phyloP scores from a whole-genome alignment of 1,284 basidiomycete species.

The Cutaneotrichosporon spelunceum region DNA sequence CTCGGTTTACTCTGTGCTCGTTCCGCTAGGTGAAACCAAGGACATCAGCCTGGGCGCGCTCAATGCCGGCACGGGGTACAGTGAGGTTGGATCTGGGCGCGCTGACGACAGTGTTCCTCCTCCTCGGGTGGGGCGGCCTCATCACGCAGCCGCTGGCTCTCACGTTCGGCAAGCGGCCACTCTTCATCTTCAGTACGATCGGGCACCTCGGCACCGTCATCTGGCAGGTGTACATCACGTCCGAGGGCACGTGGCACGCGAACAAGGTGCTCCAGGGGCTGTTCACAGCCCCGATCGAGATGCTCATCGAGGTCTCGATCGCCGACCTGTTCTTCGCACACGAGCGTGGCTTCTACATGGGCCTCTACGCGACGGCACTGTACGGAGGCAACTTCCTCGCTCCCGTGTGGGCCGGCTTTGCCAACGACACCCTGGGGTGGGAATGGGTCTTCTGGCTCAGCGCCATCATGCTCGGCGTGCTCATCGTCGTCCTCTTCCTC shows the following conservation, averaged over 20 bases:
- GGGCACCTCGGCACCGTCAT: conserved; percentile 19
- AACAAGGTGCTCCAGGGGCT: conserved; percentile 29
- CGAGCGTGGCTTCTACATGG: conserved; percentile 30
- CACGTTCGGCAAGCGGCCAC: conserved; percentile 28
- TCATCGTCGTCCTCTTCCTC: conserved; percentile 22
- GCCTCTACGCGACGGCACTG: conserved; percentile 22
- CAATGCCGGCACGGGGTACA: conserved; percentile 29
- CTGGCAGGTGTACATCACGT: conserved; percentile 24
- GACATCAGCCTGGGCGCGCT: conserved; percentile 24
- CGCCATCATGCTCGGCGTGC: conserved; percentile 18
- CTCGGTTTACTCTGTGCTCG: conserved; percentile 28
- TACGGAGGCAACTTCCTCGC: conserved; percentile 22
- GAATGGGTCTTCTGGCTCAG: conserved; percentile 28
- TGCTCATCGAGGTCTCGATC: conserved; percentile 24
- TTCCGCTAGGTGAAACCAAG: conserved; percentile 23
- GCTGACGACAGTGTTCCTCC: conserved; percentile 23
- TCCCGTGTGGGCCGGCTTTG: conserved; percentile 24
- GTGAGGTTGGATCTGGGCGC: conserved; percentile 6
- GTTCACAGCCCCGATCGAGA: conserved; percentile 27
- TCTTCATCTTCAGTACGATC: conserved; percentile 24
- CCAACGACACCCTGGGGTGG: conserved; percentile 25
- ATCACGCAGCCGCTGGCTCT: conserved; percentile 30
- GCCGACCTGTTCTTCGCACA: conserved; percentile 26
- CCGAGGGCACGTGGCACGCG: conserved; percentile 21
- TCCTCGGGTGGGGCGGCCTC: conserved; percentile 32